Evolutionary conservation across 352 stramenopile genomes (phyloP).

Genomic region (Phytophthora palmivora): DNA sequence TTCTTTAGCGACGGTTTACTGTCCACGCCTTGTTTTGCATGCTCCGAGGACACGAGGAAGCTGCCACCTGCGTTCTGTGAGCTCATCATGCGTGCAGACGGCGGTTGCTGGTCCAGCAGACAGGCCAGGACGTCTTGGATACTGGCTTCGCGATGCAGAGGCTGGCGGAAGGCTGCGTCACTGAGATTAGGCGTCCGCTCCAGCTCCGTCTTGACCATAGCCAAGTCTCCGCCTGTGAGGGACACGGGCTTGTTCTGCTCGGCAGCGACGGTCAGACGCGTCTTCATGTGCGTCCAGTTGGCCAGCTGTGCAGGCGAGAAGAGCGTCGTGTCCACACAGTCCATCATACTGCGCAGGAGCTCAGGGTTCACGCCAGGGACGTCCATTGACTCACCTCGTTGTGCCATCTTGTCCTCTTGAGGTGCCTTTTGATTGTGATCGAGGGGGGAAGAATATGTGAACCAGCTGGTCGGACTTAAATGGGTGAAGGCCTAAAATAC

Average conservation of each 20-base stretch:
- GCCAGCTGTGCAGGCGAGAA: slow-evolving; percentile 76
- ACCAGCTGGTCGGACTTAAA: no score
- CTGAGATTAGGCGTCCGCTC: slow-evolving; percentile 34
- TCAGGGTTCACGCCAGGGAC: slow-evolving; percentile 66
- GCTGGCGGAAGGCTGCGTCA: slow-evolving; percentile 53
- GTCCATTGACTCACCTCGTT: no score
- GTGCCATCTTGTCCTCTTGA: no score
- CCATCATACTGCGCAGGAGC: slow-evolving; percentile 87
- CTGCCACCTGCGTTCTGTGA: slow-evolving; percentile 49
- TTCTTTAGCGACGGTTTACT: slow-evolving; percentile 77
- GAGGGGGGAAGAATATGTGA: no score
- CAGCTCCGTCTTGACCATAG: slow-evolving; percentile 52
- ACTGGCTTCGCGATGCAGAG: slow-evolving; percentile 72
- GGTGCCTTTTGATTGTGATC: no score
- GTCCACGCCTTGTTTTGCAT: slow-evolving; percentile 34
- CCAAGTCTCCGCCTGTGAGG: slow-evolving; percentile 41
- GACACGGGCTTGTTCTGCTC: slow-evolving; percentile 50
- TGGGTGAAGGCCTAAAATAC: no score
- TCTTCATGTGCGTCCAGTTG: slow-evolving; percentile 86
- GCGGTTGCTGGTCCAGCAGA: slow-evolving; percentile 74
- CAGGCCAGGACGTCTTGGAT: slow-evolving; percentile 84
- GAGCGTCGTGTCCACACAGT: slow-evolving; percentile 84
- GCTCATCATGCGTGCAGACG: slow-evolving; percentile 53
- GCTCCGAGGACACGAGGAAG: slow-evolving; percentile 64
- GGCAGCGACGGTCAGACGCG: slow-evolving; percentile 58